Percentiles rank a stretch among this genome's conserved stretches.
Evolutionary conservation across 495 filamentous ascomycete species (phyloP).

Genomic region (Lindgomyces ingoldianus): DNA sequence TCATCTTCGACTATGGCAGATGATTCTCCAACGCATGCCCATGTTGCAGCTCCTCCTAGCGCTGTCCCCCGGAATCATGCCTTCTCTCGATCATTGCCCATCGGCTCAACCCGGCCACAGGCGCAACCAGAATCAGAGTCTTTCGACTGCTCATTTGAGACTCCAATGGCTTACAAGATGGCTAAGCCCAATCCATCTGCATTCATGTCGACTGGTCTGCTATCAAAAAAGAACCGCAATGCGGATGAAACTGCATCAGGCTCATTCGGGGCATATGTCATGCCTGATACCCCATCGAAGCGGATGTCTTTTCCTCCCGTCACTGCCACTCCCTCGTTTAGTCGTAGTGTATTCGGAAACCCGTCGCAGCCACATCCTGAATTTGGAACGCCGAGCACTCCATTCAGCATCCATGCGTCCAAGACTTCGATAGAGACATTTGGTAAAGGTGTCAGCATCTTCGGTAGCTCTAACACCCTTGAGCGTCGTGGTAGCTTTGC

Average conservation of each 20-base stretch:
- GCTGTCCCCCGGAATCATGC: constrained; percentile 56
- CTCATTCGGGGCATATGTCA: constrained; percentile 53
- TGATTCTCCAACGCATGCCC: constrained; percentile 62
- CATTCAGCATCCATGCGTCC: constrained; percentile 56
- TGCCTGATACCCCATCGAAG: constrained; percentile 97
- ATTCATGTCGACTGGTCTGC: constrained; percentile 90
- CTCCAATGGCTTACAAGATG: constrained; percentile 79
- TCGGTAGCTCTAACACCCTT: constrained; percentile 60
- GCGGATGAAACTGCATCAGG: constrained; percentile 54
- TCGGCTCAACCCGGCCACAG: constrained; percentile 54
- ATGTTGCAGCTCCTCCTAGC: constrained; percentile 47
- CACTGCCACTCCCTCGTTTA: constrained; percentile 37
- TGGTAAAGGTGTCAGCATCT: constrained; percentile 67
- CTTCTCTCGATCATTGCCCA: constrained; percentile 80
- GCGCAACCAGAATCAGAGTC: constrained; percentile 20
- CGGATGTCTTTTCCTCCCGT: constrained; percentile 65
- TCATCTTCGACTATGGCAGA: constrained; percentile 74
- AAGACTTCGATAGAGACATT: constrained; percentile 59
- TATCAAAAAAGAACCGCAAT: constrained; percentile 76
- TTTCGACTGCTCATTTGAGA: constrained; percentile 63
- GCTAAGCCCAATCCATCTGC: constrained; percentile 82
- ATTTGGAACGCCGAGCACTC: constrained; percentile 64
- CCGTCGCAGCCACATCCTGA: constrained; percentile 60
- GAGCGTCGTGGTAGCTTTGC: constrained; percentile 72
- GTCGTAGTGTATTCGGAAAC: constrained; percentile 57